A percentile compares a stretch with the other conserved stretches of the same genome.
These are phyloP conservation scores for Tuber aestivum DNA, from an alignment of 495 filamentous ascomycete species.

Conservation along the genomic window DNA sequence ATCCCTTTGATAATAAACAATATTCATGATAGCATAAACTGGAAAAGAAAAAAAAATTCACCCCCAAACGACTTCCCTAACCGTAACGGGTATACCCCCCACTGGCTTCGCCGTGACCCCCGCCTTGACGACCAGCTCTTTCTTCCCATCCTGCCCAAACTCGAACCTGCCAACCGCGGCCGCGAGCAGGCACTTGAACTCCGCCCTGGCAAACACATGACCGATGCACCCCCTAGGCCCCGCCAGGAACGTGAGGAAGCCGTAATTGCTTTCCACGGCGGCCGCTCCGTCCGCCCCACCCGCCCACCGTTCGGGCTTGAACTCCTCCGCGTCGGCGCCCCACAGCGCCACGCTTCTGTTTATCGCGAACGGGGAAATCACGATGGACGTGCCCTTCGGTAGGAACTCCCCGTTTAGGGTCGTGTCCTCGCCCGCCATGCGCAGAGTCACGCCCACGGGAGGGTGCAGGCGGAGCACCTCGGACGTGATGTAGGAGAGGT, in stretches of 20 bases:
- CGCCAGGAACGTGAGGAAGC: slow-evolving; percentile 59
- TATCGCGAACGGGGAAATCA: slow-evolving; percentile 57
- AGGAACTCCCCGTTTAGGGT: slow-evolving; percentile 57
- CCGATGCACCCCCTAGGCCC: slow-evolving; percentile 59
- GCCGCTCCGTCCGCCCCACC: slow-evolving; percentile 41
- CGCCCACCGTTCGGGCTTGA: slow-evolving; percentile 56
- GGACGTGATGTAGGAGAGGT: slow-evolving; percentile 52
- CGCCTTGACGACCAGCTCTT: slow-evolving; percentile 54
- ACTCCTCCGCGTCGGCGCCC: slow-evolving; percentile 56
- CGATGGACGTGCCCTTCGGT: slow-evolving; percentile 55
- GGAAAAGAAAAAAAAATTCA: slow-evolving; percentile 45
- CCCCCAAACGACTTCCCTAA: slow-evolving; percentile 52
- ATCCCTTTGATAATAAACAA: not conserved
- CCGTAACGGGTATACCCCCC: slow-evolving; percentile 59
- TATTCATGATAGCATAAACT: no score
- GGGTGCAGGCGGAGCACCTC: slow-evolving; percentile 45
- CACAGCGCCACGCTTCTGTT: slow-evolving; percentile 56
- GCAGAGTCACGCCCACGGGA: slow-evolving; percentile 53
- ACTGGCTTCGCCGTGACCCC: slow-evolving; percentile 59
- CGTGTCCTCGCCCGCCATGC: slow-evolving; percentile 55
- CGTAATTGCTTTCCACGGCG: slow-evolving; percentile 51
- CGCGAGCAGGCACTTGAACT: slow-evolving; percentile 64
- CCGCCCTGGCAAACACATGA: slow-evolving; percentile 66
- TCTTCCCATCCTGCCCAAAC: slow-evolving; percentile 53
- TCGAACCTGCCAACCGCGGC: slow-evolving; percentile 57